Conservation (phyloP, 176 grass and related monocot species). For the Musa beccarii region DNA sequence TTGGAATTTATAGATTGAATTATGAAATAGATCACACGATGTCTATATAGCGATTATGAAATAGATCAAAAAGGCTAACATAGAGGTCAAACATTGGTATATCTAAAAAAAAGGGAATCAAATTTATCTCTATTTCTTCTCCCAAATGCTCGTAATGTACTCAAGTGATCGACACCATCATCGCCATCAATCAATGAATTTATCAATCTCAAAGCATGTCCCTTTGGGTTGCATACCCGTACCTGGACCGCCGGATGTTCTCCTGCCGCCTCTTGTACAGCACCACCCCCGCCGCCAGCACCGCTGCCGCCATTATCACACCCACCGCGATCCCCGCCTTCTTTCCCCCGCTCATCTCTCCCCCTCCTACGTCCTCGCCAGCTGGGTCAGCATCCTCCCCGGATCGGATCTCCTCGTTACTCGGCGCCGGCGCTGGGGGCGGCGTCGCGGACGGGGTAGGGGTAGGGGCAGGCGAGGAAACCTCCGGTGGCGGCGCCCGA, state of each 20-base stretch:
- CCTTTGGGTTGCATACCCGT: conserved; percentile 46
- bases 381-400: not conserved
- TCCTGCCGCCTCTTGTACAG: conserved; percentile 61
- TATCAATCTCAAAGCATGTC: conserved; percentile 45
- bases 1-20: no score
- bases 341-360: conserved; percentile 30
- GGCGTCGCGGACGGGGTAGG: not conserved
- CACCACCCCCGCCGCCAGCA: conserved; percentile 38
- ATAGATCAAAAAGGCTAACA: no score
- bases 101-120: not conserved
- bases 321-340: conserved; percentile 52
- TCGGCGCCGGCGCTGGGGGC: conserved; percentile 28
- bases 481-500: not conserved
- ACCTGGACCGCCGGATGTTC: conserved; percentile 69
- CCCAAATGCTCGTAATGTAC: not conserved
- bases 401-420: conserved; percentile 18
- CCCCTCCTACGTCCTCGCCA: not conserved
- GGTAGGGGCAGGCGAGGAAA: conserved; percentile 4
- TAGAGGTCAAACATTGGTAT: no score
- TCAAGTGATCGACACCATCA: not conserved
- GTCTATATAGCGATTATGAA: no score
- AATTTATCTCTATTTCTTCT: not conserved
- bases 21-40: no score
- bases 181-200: not conserved
- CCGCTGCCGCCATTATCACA: conserved; percentile 34